Evolutionary conservation across 495 filamentous ascomycete genomes (phyloP).

Genomic region (Xylaria scruposa): DNA sequence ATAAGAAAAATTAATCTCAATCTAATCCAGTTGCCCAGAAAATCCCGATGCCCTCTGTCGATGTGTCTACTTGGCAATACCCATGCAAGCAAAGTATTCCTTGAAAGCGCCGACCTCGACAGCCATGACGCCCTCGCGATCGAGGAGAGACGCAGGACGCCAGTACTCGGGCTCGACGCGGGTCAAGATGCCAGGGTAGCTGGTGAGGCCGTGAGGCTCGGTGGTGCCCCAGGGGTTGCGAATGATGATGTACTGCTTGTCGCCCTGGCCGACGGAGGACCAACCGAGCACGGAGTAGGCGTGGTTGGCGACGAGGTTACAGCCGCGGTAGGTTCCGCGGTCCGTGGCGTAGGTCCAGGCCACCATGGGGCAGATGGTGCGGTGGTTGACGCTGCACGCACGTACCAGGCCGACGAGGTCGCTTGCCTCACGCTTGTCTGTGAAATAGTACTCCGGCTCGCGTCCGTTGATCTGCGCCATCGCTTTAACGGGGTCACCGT

Average conservation of each 20-base stretch:
- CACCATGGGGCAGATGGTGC: slow-evolving; percentile 41
- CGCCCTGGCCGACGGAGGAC: slow-evolving; percentile 42
- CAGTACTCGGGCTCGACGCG: slow-evolving; percentile 45
- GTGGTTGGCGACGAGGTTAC: slow-evolving; percentile 47
- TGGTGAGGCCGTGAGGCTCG: slow-evolving; percentile 40
- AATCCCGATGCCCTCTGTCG: neutral
- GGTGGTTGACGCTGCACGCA: slow-evolving; percentile 41
- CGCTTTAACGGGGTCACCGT: slow-evolving; percentile 48
- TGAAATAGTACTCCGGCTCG: slow-evolving; percentile 42
- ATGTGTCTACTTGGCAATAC: slow-evolving; percentile 40
- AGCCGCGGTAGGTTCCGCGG: slow-evolving; percentile 39
- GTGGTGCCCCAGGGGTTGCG: slow-evolving; percentile 49
- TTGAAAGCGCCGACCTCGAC: slow-evolving; percentile 43
- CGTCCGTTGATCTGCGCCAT: slow-evolving; percentile 47
- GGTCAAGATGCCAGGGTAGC: slow-evolving; percentile 39
- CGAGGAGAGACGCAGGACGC: slow-evolving; percentile 39
- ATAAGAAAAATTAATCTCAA: neutral
- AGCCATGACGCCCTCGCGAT: slow-evolving; percentile 41
- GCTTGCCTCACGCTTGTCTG: slow-evolving; percentile 29
- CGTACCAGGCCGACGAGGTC: slow-evolving; percentile 44
- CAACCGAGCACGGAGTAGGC: slow-evolving; percentile 49
- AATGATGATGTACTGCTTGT: slow-evolving; percentile 46
- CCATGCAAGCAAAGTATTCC: slow-evolving; percentile 47
- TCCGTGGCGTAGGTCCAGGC: slow-evolving; percentile 42
- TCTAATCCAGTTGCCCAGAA: neutral